Evolutionary conservation across 78 protist genomes (phyloP).

Genomic region (Cavenderia fasciculata): DNA sequence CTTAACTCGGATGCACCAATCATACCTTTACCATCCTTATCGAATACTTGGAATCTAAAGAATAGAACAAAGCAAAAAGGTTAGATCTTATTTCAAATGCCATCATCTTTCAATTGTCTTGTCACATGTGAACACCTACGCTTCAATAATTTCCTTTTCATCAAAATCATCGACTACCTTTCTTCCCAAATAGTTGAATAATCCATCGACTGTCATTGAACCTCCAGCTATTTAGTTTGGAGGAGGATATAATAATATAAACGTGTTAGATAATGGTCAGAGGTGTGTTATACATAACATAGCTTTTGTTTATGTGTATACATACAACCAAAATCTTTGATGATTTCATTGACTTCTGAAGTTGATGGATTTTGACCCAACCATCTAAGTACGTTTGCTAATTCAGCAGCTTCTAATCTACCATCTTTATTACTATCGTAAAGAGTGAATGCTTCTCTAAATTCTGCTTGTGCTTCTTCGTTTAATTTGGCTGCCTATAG

Average conservation of each 20-base stretch:
- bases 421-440: conserved; percentile 74
- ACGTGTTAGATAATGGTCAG: not conserved
- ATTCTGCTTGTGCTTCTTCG: conserved; percentile 76
- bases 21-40: conserved; percentile 73
- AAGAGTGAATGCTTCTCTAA: conserved; percentile 60
- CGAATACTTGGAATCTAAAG: too few relatives aligned
- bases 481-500: conserved; percentile 42
- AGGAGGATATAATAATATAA: not conserved
- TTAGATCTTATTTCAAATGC: too few relatives aligned
- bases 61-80: too few relatives aligned
- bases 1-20: conserved; percentile 71
- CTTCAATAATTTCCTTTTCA: conserved; percentile 73
- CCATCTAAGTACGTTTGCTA: conserved; percentile 47
- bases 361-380: conserved; percentile 67
- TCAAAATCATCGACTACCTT: conserved; percentile 77
- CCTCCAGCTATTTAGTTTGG: conserved; percentile 22
- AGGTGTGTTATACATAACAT: too few relatives aligned
- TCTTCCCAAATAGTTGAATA: conserved; percentile 62
- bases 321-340: conserved; percentile 72
- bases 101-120: too few relatives aligned
- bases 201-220: conserved; percentile 37
- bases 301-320: too few relatives aligned
- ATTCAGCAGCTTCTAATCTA: conserved; percentile 51
- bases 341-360: conserved; percentile 24
- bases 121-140: too few relatives aligned